Base-by-base conservation (phyloP, 1,284 basidiomycete genomes). In the Apiotrichum gamsii region DNA sequence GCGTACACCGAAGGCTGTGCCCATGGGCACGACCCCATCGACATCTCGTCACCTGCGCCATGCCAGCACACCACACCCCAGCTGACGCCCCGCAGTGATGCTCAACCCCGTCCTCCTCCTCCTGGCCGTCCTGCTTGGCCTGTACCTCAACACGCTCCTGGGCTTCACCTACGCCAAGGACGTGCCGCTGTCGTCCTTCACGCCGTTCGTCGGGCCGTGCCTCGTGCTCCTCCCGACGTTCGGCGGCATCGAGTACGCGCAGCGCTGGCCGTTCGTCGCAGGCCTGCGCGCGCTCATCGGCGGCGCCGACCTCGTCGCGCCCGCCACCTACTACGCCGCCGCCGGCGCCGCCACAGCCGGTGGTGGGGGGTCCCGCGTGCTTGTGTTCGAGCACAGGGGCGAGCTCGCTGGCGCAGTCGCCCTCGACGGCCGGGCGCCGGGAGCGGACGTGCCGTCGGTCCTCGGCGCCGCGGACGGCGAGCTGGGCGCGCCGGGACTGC, bases 321-420 rank as follows among this genome's bases (percentile, higher is more conserved):
- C 83, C 28, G 49, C 65, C 23, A 61, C 62, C 8, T 81, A 84
- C 69, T 90, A 90, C 67, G 63, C 75, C 25, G 78, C 79, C 3
- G 75, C 80, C 2, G 74, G 78, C 0, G 84, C 82, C 3, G 63
- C 75, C 25, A 78, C 79, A 2, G 75, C 80, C 2, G 74, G 78
- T 0, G 84, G 82, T 3, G 25, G 25, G 8, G 25, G 25, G 25
- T 28, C 25, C 8, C 25, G 11, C 8, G 11, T 28, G 6, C 6
- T 28, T 11, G 75, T 88, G 21, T 76, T 87, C 32, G 79, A 85
- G 60, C 81, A 77, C 48, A 78, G 75, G 15, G 69, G 74, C 24
- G 76, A 74, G 9, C 78, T 85, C 47, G 74, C 87, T 15, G 87
- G 85, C 0, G 72, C 85, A 39, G 75, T 87, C 49, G 83, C 82